Evolutionary conservation across 805 yeast genomes (phyloP), one percentile per base, ranked within the genome.

Genomic region (Suhomyces sp.): DNA sequence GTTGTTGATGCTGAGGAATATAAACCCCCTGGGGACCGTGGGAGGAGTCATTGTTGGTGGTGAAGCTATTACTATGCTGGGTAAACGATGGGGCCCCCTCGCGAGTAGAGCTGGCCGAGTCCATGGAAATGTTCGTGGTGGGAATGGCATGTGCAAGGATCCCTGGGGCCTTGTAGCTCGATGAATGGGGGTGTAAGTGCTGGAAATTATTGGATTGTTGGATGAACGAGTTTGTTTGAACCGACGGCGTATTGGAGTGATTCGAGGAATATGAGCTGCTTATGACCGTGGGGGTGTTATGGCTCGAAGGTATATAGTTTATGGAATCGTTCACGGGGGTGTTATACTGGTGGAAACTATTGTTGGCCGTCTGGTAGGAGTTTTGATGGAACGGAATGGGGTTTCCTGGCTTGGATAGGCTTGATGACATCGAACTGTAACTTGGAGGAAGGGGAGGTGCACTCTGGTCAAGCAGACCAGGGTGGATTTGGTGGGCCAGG

Each of bases 61-160:
- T 26, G 20, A 26, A 26, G 12, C 29, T 25, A n/a, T 8, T 14
- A 16, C n/a, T 8, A 23, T 23, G 31, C 13, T 12, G 17, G 27
- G 51, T 18, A 28, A 44, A 43, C 18, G 44, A 45, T 9, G 47
- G 41, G 24, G 31, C 28, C n/a, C n/a, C n/a, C 15, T 33, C 40
- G 22, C 35, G 36, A 24, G 41, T 47, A 25, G 56, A 39, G 28
- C 53, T 48, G 7, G 73, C 76, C 16, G 65, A 52, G 45, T 75
- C 80, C 48, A 65, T 71, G 11, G 77, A 68, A 19, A 77, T 60
- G 43, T 34, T 63, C 39, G 83, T 77, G 3, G 83, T 77, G 7
- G 83, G 77, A 8, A 68, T 65, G 5, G 77, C 67, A 14, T 61
- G 63, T 11, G 64, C 58, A 25, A 39, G 28, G 16, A 43, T 36